A percentile compares a stretch with the other conserved stretches of the same genome.
Conservation (phyloP, 1,284 basidiomycete species). For the Cystobasidiaceae sp. region DNA sequence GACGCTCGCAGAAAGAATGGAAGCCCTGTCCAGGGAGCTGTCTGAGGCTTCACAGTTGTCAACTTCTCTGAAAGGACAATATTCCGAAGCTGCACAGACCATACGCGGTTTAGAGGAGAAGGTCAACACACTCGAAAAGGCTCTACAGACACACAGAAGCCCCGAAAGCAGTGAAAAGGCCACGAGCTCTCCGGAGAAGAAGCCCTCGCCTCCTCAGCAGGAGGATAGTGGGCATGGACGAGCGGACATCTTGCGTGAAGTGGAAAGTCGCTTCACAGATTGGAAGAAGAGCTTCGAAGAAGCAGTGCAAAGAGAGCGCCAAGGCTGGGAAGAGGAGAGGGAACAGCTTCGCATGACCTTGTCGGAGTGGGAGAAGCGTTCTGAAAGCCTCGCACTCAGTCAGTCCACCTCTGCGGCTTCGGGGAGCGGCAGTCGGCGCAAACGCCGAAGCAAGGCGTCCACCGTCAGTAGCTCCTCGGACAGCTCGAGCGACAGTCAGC, state of each 20-base stretch:
- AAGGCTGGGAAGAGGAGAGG: slow-evolving; percentile 75
- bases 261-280: slow-evolving; percentile 16
- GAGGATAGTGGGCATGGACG: slow-evolving; percentile 39
- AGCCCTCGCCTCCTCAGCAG: slow-evolving; percentile 6
- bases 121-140: slow-evolving; percentile 52
- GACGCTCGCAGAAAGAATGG: slow-evolving; percentile 66
- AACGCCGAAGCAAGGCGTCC: slow-evolving; percentile 37
- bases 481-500: slow-evolving; percentile 36
- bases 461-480: slow-evolving; percentile 33
- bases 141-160: slow-evolving; percentile 48
- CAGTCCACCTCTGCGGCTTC: neutral
- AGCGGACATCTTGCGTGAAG: slow-evolving; percentile 33
- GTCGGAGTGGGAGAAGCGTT: slow-evolving; percentile 67
- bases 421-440: slow-evolving; percentile 38
- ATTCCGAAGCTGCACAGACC: slow-evolving; percentile 68
- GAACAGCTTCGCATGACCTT: slow-evolving; percentile 67
- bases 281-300: slow-evolving; percentile 50
- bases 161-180: slow-evolving; percentile 34
- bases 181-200: neutral
- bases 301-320: slow-evolving; percentile 56
- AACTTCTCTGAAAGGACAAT: slow-evolving; percentile 68
- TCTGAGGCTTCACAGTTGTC: slow-evolving; percentile 71
- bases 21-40: slow-evolving; percentile 66
- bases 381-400: neutral
- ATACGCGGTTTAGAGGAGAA: slow-evolving; percentile 67